Evolutionary conservation across 1,284 basidiomycete genomes (phyloP), one percentile per base, ranked within the genome.

Genomic region (Ustilago tritici): DNA sequence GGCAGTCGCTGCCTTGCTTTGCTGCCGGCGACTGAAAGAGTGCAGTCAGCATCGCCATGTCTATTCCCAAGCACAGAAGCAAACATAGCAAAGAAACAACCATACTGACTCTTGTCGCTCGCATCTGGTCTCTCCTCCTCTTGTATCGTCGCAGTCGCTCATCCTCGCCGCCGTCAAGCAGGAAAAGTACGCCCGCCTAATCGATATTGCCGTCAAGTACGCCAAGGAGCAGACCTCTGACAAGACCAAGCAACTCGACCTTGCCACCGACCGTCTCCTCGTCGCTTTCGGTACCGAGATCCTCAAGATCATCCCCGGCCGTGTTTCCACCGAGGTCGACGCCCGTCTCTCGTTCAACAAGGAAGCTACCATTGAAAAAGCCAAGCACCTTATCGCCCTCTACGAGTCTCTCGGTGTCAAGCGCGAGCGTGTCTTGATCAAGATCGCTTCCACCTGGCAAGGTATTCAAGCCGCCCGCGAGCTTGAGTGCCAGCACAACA

Each of bases 391-490:
- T 84, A 98, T 99, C 84, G 91, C 91, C 41, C 92, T 99, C 75
- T 99, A 99, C 90, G 90, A 96, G 69, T 92, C 92, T 40, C 87
- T 94, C 74, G 96, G 96, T 76, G 91, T 99, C 88, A 89, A 91
- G 87, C 94, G 93, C 88, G 95, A 98, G 71, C 94, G 96, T 75
- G 79, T 87, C 23, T 90, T 99, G 84, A 98, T 99, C 92, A 99
- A 99, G 90, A 97, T 99, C 84, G 96, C 96, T 36, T 97, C 96
- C 46, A 97, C 95, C 60, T 99, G 94, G 94, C 96, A 98, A 88
- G 97, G 96, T 88, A 99, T 99, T 89, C 96, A 98, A 88, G 96
- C 96, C 78, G 96, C 96, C 56, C 92, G 94, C 78, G 93, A 96
- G 88, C 92, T 99, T 83, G 96, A 99, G 90, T 87, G 56, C 50